phyloP scores from a whole-genome alignment of 1,139 yeast species.

The Kodamaea fungicola region DNA sequence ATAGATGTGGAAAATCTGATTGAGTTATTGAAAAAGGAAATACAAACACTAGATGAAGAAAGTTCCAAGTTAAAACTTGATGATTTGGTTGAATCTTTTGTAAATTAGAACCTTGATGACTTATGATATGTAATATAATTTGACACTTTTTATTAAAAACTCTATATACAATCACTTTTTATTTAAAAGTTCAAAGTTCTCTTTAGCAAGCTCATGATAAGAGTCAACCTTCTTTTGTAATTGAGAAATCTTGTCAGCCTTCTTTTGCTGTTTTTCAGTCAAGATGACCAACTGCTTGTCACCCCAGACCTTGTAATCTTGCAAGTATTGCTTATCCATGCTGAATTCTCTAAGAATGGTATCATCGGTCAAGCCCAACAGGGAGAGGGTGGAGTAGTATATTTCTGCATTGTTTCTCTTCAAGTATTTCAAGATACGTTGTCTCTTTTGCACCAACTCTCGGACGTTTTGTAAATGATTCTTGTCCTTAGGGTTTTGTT shows the following conservation, averaged over 20 bases:
- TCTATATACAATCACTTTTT: constrained; percentile 1
- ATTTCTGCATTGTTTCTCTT: constrained; percentile 75
- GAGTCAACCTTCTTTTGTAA: constrained; percentile 41
- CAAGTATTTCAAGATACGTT: constrained; percentile 74
- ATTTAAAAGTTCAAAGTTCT: constrained; percentile 29
- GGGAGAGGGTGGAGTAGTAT: constrained; percentile 82
- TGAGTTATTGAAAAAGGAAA: constrained; percentile 24
- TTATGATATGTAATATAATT: background rate
- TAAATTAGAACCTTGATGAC: background rate
- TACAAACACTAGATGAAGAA: constrained; percentile 24
- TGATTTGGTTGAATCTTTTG: constrained; percentile 6
- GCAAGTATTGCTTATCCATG: constrained; percentile 80
- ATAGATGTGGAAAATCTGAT: constrained; percentile 22
- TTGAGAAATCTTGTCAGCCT: constrained; percentile 28
- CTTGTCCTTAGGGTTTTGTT: constrained; percentile 70
- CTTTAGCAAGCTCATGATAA: constrained; percentile 41
- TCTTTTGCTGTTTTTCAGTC: constrained; percentile 40
- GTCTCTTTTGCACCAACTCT: constrained; percentile 86
- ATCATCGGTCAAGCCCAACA: constrained; percentile 82
- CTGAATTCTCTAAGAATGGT: constrained; percentile 77
- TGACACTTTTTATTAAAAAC: constrained; percentile 7
- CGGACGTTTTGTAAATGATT: constrained; percentile 67
- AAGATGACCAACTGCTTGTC: constrained; percentile 43
- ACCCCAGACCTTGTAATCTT: constrained; percentile 83
- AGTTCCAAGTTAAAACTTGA: constrained; percentile 21